Evolutionary conservation across 768 basidiomycete species (phyloP).

Genomic region (Tylopilus balloui): DNA sequence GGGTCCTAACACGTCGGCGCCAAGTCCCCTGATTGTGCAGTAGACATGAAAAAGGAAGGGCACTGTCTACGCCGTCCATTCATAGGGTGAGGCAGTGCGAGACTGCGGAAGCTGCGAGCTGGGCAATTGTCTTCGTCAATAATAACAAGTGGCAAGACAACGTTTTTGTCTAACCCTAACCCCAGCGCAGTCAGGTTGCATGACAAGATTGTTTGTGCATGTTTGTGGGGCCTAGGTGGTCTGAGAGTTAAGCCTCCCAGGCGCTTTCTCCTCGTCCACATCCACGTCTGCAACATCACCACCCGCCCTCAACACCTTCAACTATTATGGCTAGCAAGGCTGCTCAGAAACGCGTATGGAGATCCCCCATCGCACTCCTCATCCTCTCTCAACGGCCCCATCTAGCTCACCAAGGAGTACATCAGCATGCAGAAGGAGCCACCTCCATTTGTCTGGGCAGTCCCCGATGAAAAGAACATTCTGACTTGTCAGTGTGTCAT

Average conservation of each 20-base stretch:
- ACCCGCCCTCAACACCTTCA: background rate
- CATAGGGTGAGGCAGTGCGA: constrained; percentile 7
- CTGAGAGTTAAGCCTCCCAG: constrained; percentile 20
- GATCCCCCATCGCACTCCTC: constrained; percentile 10
- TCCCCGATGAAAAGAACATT: constrained; percentile 97
- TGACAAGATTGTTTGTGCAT: constrained; percentile 16
- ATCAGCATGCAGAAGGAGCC: constrained; percentile 88
- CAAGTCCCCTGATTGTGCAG: background rate
- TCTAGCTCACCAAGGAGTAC: constrained; percentile 82
- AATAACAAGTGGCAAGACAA: too few species aligned
- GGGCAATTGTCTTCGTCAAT: too few species aligned
- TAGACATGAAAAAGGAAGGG: background rate
- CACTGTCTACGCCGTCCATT: background rate
- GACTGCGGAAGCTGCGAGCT: background rate
- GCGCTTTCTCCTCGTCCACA: constrained; percentile 23
- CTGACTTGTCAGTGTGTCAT: constrained; percentile 67
- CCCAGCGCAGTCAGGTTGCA: background rate
- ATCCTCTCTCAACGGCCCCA: background rate
- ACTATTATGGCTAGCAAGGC: constrained; percentile 84
- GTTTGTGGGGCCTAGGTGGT: constrained; percentile 30
- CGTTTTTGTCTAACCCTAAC: constrained; percentile 31
- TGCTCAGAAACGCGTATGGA: constrained; percentile 73
- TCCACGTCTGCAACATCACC: constrained; percentile 13
- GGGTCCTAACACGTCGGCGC: constrained; percentile 2
- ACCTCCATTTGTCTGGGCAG: constrained; percentile 94